Evolutionary conservation across 148 eudicot species (phyloP), one percentile per base, ranked within the genome.

Genomic region (Bassia scoparia): DNA sequence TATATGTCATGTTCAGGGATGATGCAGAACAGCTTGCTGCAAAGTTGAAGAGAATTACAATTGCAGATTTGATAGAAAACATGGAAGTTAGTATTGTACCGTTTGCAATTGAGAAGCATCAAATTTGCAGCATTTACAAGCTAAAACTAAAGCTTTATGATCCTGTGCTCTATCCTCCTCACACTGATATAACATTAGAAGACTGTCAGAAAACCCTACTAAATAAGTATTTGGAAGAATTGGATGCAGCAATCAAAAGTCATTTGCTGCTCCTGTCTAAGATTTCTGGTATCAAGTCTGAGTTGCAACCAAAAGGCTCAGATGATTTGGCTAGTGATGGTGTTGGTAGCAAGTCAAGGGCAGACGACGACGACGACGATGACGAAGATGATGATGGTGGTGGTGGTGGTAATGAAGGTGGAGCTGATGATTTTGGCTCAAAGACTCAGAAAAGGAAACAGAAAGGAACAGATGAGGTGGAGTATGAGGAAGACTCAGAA

Each of bases 11-110:
- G 21, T 35, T 41, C 67, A 95, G 99, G 88, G 81, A 84, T 68
- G 97, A 95, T 79, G 97, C 96, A 0, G 86, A 83, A 64, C 72
- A 77, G 41, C 82, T 80, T 81, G 89, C 91, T 69, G 85, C 84
- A 37, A 87, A 77, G 53, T 66, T 89, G 79, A 92, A 83, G 83
- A 90, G 83, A 84, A 78, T 92, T 56, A 82, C 87, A 7, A 84
- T 92, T 66, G 96, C 99, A 30, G 95, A 92, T 73, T 59, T 92
- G 70, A 82, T 87, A 58, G 92, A 92, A 83, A 82, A 84, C 52
- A 84, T 96, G 76, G 96, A 90, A 79, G 94, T 92, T 31, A 61
- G 79, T 52, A 76, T 86, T 44, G 73, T 83, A 74, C 95, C 92
- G 11, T 81, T 82, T 64, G 73, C 81, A 15, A 60, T 83, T 72